These are phyloP conservation scores for Parathielavia appendiculata DNA, from an alignment of 495 filamentous ascomycete genomes.

Conservation along the genomic window DNA sequence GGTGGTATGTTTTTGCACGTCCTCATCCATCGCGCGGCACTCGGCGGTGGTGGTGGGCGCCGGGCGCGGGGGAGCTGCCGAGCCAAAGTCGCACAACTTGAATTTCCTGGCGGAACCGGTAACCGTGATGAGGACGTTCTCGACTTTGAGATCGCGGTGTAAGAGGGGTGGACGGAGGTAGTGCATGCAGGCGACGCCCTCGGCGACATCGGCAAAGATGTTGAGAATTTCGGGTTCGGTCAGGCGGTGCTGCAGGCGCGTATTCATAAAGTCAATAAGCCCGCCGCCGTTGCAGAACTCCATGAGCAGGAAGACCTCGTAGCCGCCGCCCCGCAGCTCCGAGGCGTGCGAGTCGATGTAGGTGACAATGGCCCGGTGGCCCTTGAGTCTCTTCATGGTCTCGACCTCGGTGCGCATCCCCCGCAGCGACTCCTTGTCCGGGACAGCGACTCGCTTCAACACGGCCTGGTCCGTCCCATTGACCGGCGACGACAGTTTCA, in stretches of 20 bases:
- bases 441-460: conserved; percentile 94
- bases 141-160: conserved; percentile 94
- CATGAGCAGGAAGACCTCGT: conserved; percentile 98
- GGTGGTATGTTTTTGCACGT: conserved; percentile 95
- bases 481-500: conserved; percentile 71
- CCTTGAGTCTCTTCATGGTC: conserved; percentile 98
- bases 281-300: conserved; percentile 84
- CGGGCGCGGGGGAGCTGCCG: conserved; percentile 73
- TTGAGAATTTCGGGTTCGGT: conserved; percentile 96
- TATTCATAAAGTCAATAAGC: conserved; percentile 99
- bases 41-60: conserved; percentile 81
- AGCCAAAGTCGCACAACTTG: conserved; percentile 98
- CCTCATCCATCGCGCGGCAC: conserved; percentile 88
- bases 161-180: conserved; percentile 92
- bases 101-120: conserved; percentile 58
- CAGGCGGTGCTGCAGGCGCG: conserved; percentile 87
- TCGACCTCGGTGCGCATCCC: conserved; percentile 98
- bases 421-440: conserved; percentile 87
- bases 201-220: conserved; percentile 92
- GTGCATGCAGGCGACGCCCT: conserved; percentile 98
- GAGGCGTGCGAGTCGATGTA: conserved; percentile 98
- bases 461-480: conserved; percentile 82
- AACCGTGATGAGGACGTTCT: conserved; percentile 89
- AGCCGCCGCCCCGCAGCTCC: conserved; percentile 84
- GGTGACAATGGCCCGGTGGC: conserved; percentile 90